phyloP scores from a whole-genome alignment of 345 rosid species.

The Euphorbia peplus region DNA sequence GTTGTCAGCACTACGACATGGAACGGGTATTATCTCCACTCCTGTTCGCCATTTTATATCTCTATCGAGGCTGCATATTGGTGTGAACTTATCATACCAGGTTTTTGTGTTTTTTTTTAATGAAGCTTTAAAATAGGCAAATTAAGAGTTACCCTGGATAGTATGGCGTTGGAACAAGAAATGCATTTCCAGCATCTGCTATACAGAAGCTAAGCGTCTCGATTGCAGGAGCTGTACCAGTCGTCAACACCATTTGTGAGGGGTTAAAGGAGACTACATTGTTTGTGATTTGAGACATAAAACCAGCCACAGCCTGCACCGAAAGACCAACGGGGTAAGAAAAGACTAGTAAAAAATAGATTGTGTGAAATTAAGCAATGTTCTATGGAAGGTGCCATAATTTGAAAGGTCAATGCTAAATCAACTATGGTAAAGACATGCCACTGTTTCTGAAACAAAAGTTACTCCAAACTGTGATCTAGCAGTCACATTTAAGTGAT shows the following conservation, averaged over 20 bases:
- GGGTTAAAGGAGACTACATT: conserved; percentile 61
- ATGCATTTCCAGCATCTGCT: conserved; percentile 93
- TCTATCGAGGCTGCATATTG: conserved; percentile 60
- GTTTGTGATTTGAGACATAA: conserved; percentile 59
- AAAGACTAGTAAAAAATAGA: conserved; percentile 7
- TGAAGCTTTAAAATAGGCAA: background rate
- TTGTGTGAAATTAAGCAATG: background rate
- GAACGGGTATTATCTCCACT: conserved; percentile 81
- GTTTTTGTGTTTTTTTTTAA: conserved; percentile 1
- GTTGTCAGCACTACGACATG: conserved; percentile 77
- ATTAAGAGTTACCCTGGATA: conserved; percentile 53
- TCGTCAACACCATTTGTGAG: conserved; percentile 54
- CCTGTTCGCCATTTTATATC: conserved; percentile 91
- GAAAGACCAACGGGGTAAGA: conserved; percentile 12
- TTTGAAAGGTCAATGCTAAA: background rate
- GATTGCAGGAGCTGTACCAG: conserved; percentile 71
- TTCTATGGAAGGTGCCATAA: background rate
- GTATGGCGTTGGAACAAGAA: conserved; percentile 88
- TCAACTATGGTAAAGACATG: background rate
- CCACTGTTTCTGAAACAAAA: background rate
- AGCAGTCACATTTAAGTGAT: background rate
- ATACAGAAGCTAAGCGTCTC: conserved; percentile 84
- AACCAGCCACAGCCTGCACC: conserved; percentile 68
- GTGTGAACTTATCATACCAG: conserved; percentile 16
- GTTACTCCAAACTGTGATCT: background rate